phyloP scores from a whole-genome alignment of 164 flowering plant genomes.

The Liriodendron chinense region DNA sequence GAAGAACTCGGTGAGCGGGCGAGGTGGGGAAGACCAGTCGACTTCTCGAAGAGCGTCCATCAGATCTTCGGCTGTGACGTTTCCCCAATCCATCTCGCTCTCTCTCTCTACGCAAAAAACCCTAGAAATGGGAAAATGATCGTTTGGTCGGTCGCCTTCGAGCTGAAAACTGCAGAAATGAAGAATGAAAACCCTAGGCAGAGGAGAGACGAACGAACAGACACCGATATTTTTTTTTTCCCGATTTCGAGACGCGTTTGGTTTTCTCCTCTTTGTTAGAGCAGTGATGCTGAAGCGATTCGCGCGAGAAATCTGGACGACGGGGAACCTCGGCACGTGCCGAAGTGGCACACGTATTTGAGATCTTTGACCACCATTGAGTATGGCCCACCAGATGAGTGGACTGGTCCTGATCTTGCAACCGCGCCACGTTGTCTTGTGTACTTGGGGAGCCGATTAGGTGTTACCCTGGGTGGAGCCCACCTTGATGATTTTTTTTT shows the following conservation, averaged over 20 bases:
- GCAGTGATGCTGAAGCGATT: not conserved
- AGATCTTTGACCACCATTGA: too few relatives aligned
- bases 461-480: too few relatives aligned
- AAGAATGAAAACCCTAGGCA: not conserved
- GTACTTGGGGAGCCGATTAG: too few relatives aligned
- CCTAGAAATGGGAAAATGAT: not conserved
- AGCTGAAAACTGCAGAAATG: not conserved
- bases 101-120: not conserved
- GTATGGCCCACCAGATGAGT: too few relatives aligned
- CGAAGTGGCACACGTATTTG: too few relatives aligned
- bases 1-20: constrained; percentile 81
- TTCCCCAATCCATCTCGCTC: constrained; percentile 55
- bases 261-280: not conserved
- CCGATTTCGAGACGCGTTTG: not conserved
- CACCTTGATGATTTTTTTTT: too few relatives aligned
- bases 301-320: not conserved
- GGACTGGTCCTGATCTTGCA: too few relatives aligned
- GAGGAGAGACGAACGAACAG: not conserved
- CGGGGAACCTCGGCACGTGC: too few relatives aligned
- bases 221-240: not conserved
- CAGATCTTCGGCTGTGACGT: constrained; percentile 78
- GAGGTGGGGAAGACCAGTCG: constrained; percentile 94
- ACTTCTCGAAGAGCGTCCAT: constrained; percentile 88
- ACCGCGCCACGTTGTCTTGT: too few relatives aligned
- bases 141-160: not conserved